Evolutionary conservation across 192 early-diverging fungal genomes (phyloP).

Genomic region (Thamnidium elegans): DNA sequence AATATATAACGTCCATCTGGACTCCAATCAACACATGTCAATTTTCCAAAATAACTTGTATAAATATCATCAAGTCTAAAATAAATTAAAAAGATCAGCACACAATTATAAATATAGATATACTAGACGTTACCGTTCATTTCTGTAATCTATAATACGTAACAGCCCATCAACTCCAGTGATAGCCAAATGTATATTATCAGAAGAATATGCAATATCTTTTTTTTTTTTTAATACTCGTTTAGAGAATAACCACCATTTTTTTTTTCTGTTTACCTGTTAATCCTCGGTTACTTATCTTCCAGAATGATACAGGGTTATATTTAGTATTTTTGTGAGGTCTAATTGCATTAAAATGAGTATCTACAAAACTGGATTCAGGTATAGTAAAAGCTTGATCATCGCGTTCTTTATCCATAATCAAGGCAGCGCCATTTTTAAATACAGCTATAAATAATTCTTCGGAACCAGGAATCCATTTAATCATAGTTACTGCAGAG

Average conservation of each 20-base stretch:
- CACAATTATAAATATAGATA: background rate
- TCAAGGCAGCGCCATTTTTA: slow-evolving; percentile 79
- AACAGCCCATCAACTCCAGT: slow-evolving; percentile 77
- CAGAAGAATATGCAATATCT: slow-evolving; percentile 86
- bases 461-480: slow-evolving; percentile 90
- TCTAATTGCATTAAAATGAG: slow-evolving; percentile 13
- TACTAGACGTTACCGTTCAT: slow-evolving; percentile 47
- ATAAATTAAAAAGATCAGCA: too few species aligned
- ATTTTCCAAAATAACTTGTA: slow-evolving; percentile 79
- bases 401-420: slow-evolving; percentile 88
- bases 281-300: slow-evolving; percentile 29
- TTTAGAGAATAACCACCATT: background rate
- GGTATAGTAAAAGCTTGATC: slow-evolving; percentile 45
- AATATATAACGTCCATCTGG: slow-evolving; percentile 81
- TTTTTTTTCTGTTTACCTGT: slow-evolving; percentile 10
- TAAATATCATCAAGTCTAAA: slow-evolving; percentile 76
- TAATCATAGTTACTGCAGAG: slow-evolving; percentile 71
- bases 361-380: background rate
- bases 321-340: slow-evolving; percentile 21
- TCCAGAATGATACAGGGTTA: slow-evolving; percentile 34
- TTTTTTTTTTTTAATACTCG: background rate
- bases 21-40: slow-evolving; percentile 90
- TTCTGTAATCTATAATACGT: slow-evolving; percentile 71
- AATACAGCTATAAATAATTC: slow-evolving; percentile 83
- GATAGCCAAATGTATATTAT: slow-evolving; percentile 75